A percentile compares a stretch with the other conserved stretches of the same genome.
Evolutionary conservation across 192 early-diverging fungal species (phyloP).

Genomic region (Entomortierella parvispora): DNA sequence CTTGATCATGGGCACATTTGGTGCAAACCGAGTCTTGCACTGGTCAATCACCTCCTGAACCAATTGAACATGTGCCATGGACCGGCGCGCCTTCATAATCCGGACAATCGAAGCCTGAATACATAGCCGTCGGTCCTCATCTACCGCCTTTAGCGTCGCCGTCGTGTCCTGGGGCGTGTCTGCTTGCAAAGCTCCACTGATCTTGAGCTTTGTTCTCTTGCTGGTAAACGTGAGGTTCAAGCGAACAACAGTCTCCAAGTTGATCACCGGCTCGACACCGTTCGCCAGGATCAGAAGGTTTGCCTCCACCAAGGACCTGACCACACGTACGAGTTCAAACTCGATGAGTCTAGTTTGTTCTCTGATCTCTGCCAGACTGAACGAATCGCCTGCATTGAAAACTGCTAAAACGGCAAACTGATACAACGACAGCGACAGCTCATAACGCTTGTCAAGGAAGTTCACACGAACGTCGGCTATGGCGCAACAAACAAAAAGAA

Average conservation of each 20-base stretch:
- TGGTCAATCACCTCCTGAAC: conserved; percentile 82
- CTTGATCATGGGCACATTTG: conserved; percentile 80
- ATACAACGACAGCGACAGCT: conserved; percentile 76
- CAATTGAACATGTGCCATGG: conserved; percentile 72
- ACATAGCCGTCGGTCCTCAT: conserved; percentile 82
- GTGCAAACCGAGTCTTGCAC: conserved; percentile 73
- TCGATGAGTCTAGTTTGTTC: conserved; percentile 63
- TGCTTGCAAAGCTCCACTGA: conserved; percentile 65
- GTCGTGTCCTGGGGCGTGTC: conserved; percentile 72
- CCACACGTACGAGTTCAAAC: conserved; percentile 64
- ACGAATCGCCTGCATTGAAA: conserved; percentile 66
- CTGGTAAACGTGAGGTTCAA: conserved; percentile 56
- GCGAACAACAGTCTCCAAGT: conserved; percentile 9
- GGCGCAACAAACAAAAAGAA: no score
- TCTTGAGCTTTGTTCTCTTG: conserved; percentile 86
- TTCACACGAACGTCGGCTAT: conserved; percentile 75
- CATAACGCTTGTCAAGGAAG: conserved; percentile 79
- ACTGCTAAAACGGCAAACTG: conserved; percentile 75
- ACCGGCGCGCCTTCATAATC: conserved; percentile 83
- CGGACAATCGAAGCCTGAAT: conserved; percentile 90
- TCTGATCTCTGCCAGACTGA: conserved; percentile 63
- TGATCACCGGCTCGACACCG: conserved; percentile 9
- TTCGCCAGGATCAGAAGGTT: conserved; percentile 11
- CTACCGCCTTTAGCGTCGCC: conserved; percentile 67
- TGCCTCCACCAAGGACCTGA: conserved; percentile 63